A percentile compares a stretch with the other conserved stretches of the same genome.
phyloP scores from a whole-genome alignment of 2,329 filamentous ascomycete species.

The Saccharata proteae region DNA sequence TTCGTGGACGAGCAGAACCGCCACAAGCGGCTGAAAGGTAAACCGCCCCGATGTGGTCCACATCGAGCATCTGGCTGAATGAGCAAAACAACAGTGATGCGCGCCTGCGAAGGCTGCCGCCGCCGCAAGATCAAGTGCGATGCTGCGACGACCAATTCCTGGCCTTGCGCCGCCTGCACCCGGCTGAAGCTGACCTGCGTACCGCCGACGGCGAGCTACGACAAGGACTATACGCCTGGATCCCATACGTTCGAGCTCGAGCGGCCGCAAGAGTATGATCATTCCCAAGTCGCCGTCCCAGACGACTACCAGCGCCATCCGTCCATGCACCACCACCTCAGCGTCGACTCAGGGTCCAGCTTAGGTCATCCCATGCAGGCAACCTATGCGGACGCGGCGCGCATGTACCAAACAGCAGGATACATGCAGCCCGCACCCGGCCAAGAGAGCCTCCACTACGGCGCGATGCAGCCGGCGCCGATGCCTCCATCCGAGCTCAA shows the following conservation, averaged over 20 bases:
- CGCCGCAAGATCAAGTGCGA: slow-evolving; percentile 97
- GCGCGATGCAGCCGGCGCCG: slow-evolving; percentile 22
- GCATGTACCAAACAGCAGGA: slow-evolving; percentile 24
- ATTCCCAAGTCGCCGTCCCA: slow-evolving; percentile 21
- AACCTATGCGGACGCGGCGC: slow-evolving; percentile 15
- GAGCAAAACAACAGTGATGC: slow-evolving; percentile 70
- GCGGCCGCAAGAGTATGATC: slow-evolving; percentile 24
- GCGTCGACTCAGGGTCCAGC: slow-evolving; percentile 3
- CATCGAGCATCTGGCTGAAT: no score
- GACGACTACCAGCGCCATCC: slow-evolving; percentile 27
- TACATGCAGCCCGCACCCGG: slow-evolving; percentile 18
- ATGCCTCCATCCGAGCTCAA: slow-evolving; percentile 19
- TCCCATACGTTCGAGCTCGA: slow-evolving; percentile 29
- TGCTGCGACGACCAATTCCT: slow-evolving; percentile 90
- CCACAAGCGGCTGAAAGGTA: slow-evolving; percentile 90
- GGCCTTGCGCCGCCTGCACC: slow-evolving; percentile 91
- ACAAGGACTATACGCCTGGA: slow-evolving; percentile 40
- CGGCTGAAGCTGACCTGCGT: slow-evolving; percentile 88
- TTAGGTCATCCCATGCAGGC: slow-evolving; percentile 10
- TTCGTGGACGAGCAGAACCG: slow-evolving; percentile 98
- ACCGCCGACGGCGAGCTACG: slow-evolving; percentile 70
- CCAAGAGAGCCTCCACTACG: slow-evolving; percentile 24
- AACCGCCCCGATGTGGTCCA: no score
- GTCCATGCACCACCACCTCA: slow-evolving; percentile 16
- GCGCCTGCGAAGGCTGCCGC: slow-evolving; percentile 89